Conservation (phyloP, 352 stramenopile genomes). For the Globisporangium spiculum region DNA sequence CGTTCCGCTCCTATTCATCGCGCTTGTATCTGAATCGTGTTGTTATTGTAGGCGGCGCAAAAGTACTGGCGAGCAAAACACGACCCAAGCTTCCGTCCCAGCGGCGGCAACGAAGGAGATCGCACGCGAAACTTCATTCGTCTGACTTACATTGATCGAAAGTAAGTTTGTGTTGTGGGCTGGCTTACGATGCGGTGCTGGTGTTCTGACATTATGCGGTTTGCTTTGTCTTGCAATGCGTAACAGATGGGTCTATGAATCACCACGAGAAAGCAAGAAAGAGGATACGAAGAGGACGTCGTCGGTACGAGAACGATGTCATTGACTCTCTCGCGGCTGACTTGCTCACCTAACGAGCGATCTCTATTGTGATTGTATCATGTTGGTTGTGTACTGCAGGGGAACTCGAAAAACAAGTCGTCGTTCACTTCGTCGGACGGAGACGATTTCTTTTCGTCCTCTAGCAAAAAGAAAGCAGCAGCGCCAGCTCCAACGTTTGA, state of each 20-base stretch:
- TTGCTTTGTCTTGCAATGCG: neutral
- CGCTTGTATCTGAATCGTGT: neutral
- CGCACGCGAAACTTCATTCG: conserved; percentile 89
- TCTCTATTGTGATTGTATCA: neutral
- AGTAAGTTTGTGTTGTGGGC: conserved; percentile 33
- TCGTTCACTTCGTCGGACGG: conserved; percentile 34
- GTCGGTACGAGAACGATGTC: conserved; percentile 26
- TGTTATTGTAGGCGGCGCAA: conserved; percentile 51
- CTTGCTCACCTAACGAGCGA: neutral
- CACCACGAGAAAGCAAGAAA: conserved; percentile 49
- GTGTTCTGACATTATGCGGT: conserved; percentile 1
- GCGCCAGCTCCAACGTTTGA: conserved; percentile 33
- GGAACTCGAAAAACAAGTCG: conserved; percentile 47
- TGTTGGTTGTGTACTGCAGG: neutral
- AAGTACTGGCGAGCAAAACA: conserved; percentile 86
- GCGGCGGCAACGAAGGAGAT: conserved; percentile 69
- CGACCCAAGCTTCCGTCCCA: conserved; percentile 75
- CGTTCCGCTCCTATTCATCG: neutral
- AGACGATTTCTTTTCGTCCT: conserved; percentile 49
- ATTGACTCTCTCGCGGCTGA: neutral
- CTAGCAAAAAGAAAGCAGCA: conserved; percentile 22
- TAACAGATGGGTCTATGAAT: conserved; percentile 76
- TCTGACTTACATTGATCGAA: conserved; percentile 85
- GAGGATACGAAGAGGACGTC: conserved; percentile 33
- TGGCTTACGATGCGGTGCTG: neutral